phyloP scores from a whole-genome alignment of 2,329 filamentous ascomycete genomes.

The Pyricularia grisea region DNA sequence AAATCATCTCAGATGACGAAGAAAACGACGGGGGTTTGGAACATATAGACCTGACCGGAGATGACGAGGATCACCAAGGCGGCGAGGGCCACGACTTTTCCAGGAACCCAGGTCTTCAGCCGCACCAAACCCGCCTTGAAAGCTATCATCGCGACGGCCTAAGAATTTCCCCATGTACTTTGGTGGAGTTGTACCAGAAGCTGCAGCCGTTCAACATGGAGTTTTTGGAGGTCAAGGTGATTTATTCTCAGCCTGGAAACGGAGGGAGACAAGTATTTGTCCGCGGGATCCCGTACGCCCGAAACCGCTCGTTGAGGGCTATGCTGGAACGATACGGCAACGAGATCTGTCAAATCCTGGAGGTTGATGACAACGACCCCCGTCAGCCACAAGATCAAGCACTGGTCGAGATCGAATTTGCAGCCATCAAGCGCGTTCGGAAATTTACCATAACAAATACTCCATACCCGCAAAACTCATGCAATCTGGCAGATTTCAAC shows the following conservation, averaged over 20 bases:
- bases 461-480: conserved; percentile 28
- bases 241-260: conserved; percentile 17
- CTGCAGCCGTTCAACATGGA: conserved; percentile 16
- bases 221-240: conserved; percentile 28
- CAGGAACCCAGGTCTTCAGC: not conserved
- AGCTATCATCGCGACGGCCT: not conserved
- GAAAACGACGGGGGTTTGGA: not conserved
- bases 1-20: not conserved
- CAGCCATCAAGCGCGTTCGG: conserved; percentile 27
- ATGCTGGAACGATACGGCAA: conserved; percentile 29
- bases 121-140: not conserved
- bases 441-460: conserved; percentile 46
- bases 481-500: conserved; percentile 4
- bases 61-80: not conserved
- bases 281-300: conserved; percentile 27
- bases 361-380: conserved; percentile 26
- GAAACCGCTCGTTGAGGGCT: conserved; percentile 23
- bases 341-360: conserved; percentile 33
- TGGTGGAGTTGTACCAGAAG: conserved; percentile 15
- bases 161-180: conserved; percentile 22
- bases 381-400: conserved; percentile 23
- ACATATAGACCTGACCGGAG: not conserved
- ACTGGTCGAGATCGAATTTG: conserved; percentile 29
- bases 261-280: conserved; percentile 22
- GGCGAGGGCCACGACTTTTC: not conserved